Conservation (phyloP, 2,329 filamentous ascomycete species). For the Aureobasidium sp. region DNA sequence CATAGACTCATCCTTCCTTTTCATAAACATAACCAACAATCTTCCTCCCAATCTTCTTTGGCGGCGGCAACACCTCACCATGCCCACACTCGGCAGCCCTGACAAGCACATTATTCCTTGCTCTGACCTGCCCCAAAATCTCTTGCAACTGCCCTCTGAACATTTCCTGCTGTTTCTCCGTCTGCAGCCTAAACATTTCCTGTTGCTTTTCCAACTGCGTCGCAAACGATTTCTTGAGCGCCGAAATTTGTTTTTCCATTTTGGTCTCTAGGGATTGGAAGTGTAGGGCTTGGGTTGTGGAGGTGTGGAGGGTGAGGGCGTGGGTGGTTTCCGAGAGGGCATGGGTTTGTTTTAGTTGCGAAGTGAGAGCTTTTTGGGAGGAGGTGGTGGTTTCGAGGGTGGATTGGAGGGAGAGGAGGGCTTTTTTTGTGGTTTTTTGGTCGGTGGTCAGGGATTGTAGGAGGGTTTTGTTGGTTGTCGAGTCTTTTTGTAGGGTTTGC, state of each 20-base stretch:
- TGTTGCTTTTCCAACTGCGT: neutral
- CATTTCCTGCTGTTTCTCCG: neutral
- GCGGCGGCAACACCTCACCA: conserved; percentile 18
- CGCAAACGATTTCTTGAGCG: neutral
- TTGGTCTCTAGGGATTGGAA: neutral
- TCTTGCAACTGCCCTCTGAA: neutral
- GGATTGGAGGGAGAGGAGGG: neutral
- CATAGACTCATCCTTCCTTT: neutral
- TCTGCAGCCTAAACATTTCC: neutral
- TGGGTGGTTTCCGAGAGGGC: neutral
- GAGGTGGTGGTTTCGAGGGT: neutral
- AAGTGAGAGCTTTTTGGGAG: neutral
- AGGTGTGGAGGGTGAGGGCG: neutral
- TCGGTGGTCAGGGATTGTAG: neutral
- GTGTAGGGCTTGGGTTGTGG: neutral
- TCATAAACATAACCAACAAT: conserved; percentile 20
- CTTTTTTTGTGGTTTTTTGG: neutral
- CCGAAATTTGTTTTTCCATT: neutral
- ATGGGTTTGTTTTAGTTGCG: neutral
- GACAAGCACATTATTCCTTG: neutral
- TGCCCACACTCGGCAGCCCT: conserved; percentile 14
- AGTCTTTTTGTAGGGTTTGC: neutral
- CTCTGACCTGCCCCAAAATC: conserved; percentile 1
- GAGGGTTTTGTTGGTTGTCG: neutral
- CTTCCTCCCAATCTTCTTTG: conserved; percentile 18